Base-by-base conservation (phyloP, 768 basidiomycete species). In the Gelatoporia subvermispora region DNA sequence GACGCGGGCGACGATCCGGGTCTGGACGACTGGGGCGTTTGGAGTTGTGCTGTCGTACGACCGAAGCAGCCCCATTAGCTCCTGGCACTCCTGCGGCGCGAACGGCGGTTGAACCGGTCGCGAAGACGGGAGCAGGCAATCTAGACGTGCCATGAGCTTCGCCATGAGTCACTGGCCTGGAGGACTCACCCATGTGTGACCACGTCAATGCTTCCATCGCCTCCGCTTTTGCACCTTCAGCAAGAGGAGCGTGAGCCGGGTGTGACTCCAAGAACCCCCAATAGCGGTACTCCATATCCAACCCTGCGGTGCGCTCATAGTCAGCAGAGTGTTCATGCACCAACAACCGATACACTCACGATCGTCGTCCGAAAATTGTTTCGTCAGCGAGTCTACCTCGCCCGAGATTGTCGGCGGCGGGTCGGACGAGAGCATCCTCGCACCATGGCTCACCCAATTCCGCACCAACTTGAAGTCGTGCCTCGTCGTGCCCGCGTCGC, bases 181-280 rank as follows among this genome's bases (percentile, higher is more conserved):
- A 37, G 8, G 18, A 47, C 41, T 13, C 50, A 82, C 84, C 84
- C 2, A 88, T 85, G 66, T 85, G 88, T 8, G 84, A 79, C 89
- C 90, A 92, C 20, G 79, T 85, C 53, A 92, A 68, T 0, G 79
- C 78, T 46, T 91, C 85, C 58, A 85, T 72, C 1, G 89, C 89
- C 54, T 92, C 88, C 0, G 70, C 65, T 42, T 75, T 75, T 9
- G 84, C 82, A 37, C 71, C 73, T 7, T 66, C 57, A 8, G 83
- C 76, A 22, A 91, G 69, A 0, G 73, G 60, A 8, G 72, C 68
- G 61, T 92, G 89, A 0, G 85, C 85, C 0, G 89, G 89, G 56
- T 91, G 88, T 28, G 76, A 67, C 63, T 89, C 85, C 67, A 92
- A 75, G 60, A 83, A 92, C 5, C 79, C 69, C 90, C 90, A 92